Evolutionary conservation across 176 grass and related monocot species (phyloP).

Genomic region (Phragmites australis): DNA sequence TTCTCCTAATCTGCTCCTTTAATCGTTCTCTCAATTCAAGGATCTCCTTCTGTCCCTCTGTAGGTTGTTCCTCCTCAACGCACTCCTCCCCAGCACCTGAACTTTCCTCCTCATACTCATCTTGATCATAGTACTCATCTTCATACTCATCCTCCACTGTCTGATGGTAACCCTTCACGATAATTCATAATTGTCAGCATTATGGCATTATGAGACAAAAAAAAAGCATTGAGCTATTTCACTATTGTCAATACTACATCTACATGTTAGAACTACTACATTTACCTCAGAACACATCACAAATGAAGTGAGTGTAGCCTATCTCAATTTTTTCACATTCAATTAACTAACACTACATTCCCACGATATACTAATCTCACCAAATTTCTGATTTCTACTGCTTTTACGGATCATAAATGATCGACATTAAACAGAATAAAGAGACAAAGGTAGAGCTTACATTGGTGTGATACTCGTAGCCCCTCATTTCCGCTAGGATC

Average conservation of each 20-base stretch:
- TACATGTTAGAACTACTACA: not conserved
- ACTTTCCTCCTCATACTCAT: conserved; percentile 50
- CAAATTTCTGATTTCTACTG: not conserved
- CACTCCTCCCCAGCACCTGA: conserved; percentile 28
- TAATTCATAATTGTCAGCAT: too few species aligned
- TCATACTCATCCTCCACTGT: conserved; percentile 46
- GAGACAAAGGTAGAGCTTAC: conserved; percentile 26
- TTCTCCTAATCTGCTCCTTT: conserved; percentile 53
- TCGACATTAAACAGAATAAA: not conserved
- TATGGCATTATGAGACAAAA: not conserved
- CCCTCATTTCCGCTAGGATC: conserved; percentile 41
- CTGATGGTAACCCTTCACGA: conserved; percentile 41
- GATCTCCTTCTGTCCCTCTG: conserved; percentile 56
- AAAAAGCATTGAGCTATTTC: too few species aligned
- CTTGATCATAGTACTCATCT: conserved; percentile 55
- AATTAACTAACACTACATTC: not conserved
- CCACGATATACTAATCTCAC: not conserved
- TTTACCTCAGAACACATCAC: not conserved
- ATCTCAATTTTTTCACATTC: not conserved
- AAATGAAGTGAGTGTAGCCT: not conserved
- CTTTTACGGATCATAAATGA: not conserved
- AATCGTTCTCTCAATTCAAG: conserved; percentile 56
- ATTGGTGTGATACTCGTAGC: conserved; percentile 52
- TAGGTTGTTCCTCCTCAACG: conserved; percentile 40
- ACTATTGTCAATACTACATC: not conserved